Evolutionary conservation across 352 stramenopile species (phyloP), one percentile per base, ranked within the genome.

Genomic region (Pythium sukuiense): DNA sequence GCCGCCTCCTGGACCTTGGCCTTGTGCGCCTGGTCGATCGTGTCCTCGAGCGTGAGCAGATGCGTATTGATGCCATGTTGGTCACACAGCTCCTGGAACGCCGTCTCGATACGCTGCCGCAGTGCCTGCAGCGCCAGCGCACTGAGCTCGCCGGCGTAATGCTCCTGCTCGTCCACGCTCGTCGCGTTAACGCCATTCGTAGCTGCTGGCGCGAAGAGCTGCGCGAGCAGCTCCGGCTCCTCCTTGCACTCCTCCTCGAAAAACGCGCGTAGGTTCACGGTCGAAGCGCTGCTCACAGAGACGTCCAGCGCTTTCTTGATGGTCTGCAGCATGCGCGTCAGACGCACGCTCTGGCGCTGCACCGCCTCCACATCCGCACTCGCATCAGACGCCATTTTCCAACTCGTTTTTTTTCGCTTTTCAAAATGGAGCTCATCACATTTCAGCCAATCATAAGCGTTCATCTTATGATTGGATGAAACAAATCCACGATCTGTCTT

Each of bases 291-390:
- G 48, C 83, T 79, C 26, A 89, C 72, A 24, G 80, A 85, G 27
- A 87, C 76, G 46, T 89, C 77, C 50, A 90, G 70, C 49, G 82
- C 82, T 68, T 89, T 90, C 69, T 85, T 76, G 0, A 89, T 71
- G 35, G 83, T 87, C 63, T 84, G 52, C 59, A 78, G 70, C 82
- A 89, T 84, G 61, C 82, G 78, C 62, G 79, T 73, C 72, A 80
- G 80, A 26, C 79, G 79, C 62, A 73, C 67, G 59, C 65, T 71
- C 56, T 49, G 16, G 14, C 71, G 72, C 11, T 65, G 63, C 12
- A 54, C 39, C 29, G 62, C 65, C 37, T 65, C 59, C 12, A 53
- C 39, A 33, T 64, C 63, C 45, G 52, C 53, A 30, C 39, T 43
- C 11, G 61, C 46, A 16, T 58, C 55, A 39, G 67, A 53, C n/a